Evolutionary conservation across 1,284 basidiomycete species (phyloP), one percentile per base, ranked within the genome.

Genomic region (Naganishia sp.): DNA sequence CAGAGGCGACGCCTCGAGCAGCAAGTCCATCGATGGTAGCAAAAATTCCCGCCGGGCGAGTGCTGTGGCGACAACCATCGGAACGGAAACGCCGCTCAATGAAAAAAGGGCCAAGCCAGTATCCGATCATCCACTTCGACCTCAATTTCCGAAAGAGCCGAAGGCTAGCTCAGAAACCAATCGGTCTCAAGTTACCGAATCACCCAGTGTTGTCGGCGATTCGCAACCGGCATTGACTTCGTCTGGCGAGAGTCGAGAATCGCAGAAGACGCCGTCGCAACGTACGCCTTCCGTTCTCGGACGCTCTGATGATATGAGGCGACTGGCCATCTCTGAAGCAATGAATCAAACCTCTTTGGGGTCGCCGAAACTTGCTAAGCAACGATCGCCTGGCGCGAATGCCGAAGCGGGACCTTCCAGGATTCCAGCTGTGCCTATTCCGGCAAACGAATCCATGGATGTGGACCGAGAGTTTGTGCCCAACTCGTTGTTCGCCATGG

Each of bases 171-270:
- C 39, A 11, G 18, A 11, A n/a, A 23, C 42, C 36, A 31, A 55
- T n/a, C 53, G 39, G 16, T 55, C 53, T 42, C 53, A 28, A 21
- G 6, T 36, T 6, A 55, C 31, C 53, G 18, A 52, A 5, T 52
- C 48, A 23, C 59, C 59, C 13, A 61, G 59, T 39, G 36, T 61
- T 10, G 48, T 61, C 3, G 59, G 49, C 33, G 59, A 61, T 42
- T 61, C 59, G 1, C 59, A 61, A 43, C 59, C 59, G 21, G 48
- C 48, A 9, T 23, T 61, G 1, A 61, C 33, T 10, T 61, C 59
- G 11, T 61, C 59, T 9, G 59, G 39, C 33, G 59, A 61, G 31
- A 33, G 46, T 21, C 33, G 15, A 21, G 33, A 10, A 21, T 39
- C 33, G 21, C 53, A 42, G 7, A 36, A 18, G 16, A 53, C 52